A percentile compares a stretch with the other conserved stretches of the same genome.
Evolutionary conservation across 2,329 filamentous ascomycete species (phyloP).

Genomic region (Daldinia sp.): DNA sequence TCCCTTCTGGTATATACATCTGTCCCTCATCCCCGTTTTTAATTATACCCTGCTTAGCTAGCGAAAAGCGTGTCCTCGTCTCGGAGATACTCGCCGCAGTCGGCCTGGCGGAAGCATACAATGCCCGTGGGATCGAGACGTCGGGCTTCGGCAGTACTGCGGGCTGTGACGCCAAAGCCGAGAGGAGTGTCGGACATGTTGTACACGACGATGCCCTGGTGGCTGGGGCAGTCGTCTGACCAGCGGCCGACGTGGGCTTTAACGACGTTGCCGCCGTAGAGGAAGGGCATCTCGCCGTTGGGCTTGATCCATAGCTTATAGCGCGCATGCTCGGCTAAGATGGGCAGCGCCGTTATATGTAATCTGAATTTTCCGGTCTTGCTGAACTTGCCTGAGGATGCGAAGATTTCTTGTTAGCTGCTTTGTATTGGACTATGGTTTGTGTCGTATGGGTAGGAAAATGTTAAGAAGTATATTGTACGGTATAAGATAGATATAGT

Average conservation of each 20-base stretch:
- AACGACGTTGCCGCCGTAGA: slow-evolving; percentile 84
- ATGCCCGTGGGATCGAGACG: slow-evolving; percentile 91
- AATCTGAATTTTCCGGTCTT: slow-evolving; percentile 96
- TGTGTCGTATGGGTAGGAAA: background rate
- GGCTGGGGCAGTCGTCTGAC: slow-evolving; percentile 82
- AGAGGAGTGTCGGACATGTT: slow-evolving; percentile 94
- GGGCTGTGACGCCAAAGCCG: slow-evolving; percentile 90
- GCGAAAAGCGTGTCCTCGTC: slow-evolving; percentile 79
- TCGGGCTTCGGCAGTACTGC: slow-evolving; percentile 84
- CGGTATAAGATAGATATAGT: background rate
- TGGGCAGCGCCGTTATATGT: slow-evolving; percentile 87
- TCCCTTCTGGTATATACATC: slow-evolving; percentile 26
- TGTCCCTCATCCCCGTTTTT: background rate
- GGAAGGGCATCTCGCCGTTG: slow-evolving; percentile 97
- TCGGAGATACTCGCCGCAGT: slow-evolving; percentile 93
- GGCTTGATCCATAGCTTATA: slow-evolving; percentile 98
- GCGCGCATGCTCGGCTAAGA: slow-evolving; percentile 89
- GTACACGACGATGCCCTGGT: slow-evolving; percentile 90
- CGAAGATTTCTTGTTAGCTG: slow-evolving; percentile 19
- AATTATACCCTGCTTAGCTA: slow-evolving; percentile 52
- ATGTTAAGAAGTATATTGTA: background rate
- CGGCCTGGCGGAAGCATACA: slow-evolving; percentile 89
- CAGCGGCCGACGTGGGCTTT: slow-evolving; percentile 71
- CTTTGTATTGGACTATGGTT: background rate
- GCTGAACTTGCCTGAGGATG: slow-evolving; percentile 82